Conservation (phyloP, 1,139 yeast species). For the Hyphopichia khmerensis region DNA sequence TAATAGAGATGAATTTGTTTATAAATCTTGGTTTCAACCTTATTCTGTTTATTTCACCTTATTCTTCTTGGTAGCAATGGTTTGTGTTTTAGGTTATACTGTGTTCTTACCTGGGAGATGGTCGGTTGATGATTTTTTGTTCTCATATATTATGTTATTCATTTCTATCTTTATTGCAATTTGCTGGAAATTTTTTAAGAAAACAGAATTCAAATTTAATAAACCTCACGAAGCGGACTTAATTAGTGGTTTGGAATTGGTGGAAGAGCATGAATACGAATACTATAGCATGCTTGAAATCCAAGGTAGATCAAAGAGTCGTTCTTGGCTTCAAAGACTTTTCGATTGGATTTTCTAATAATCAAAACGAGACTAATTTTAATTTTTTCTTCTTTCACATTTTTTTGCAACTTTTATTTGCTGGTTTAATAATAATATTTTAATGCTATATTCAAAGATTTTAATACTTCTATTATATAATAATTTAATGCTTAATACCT, state of each 20-base stretch:
- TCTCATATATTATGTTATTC: slow-evolving; percentile 41
- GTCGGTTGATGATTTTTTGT: slow-evolving; percentile 48
- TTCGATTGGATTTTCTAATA: neutral
- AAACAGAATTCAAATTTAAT: slow-evolving; percentile 27
- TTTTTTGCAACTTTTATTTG: too few species aligned
- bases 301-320: neutral
- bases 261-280: slow-evolving; percentile 45
- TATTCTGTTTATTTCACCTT: slow-evolving; percentile 26
- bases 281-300: slow-evolving; percentile 13
- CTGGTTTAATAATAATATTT: too few species aligned
- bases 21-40: slow-evolving; percentile 30
- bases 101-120: slow-evolving; percentile 66
- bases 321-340: neutral
- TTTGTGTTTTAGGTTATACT: slow-evolving; percentile 40
- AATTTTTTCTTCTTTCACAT: too few species aligned
- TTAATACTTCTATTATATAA: neutral
- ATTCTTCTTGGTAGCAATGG: slow-evolving; percentile 22
- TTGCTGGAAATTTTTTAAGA: slow-evolving; percentile 35
- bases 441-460: too few species aligned
- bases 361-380: too few species aligned
- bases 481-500: neutral
- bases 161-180: slow-evolving; percentile 29
- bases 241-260: slow-evolving; percentile 35
- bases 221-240: slow-evolving; percentile 34
- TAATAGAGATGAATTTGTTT: slow-evolving; percentile 23